Evolutionary conservation across 192 early-diverging fungal species (phyloP).

Genomic region (Coemansia aciculifera): DNA sequence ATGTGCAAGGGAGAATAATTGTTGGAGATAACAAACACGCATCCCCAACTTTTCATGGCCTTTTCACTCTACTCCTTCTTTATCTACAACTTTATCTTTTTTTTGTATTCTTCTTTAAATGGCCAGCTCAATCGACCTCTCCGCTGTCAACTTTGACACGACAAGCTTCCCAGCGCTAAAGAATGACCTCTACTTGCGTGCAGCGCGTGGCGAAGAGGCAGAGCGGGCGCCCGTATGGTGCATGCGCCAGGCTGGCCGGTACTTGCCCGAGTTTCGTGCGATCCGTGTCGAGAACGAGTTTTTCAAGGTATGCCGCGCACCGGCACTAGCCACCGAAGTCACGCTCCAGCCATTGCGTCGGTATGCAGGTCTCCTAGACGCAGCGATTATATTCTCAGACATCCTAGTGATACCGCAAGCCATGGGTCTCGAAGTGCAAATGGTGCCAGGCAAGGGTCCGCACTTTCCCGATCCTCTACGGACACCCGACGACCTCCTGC

Average conservation of each 20-base stretch:
- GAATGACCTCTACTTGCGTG: constrained; percentile 90
- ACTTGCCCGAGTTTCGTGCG: constrained; percentile 92
- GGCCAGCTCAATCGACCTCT: background rate
- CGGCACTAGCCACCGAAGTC: constrained; percentile 88
- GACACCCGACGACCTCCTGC: constrained; percentile 66
- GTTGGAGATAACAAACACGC: background rate
- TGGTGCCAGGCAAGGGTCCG: constrained; percentile 89
- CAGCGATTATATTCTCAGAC: constrained; percentile 98
- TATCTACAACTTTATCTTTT: background rate
- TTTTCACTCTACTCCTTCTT: background rate
- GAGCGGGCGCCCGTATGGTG: constrained; percentile 93
- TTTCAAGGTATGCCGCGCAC: constrained; percentile 92
- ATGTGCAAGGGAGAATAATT: background rate
- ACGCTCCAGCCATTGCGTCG: constrained; percentile 96
- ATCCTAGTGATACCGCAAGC: constrained; percentile 98
- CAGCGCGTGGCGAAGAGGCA: constrained; percentile 74
- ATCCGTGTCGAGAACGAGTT: constrained; percentile 86
- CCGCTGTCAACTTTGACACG: constrained; percentile 38
- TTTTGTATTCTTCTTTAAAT: constrained; percentile 5
- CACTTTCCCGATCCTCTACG: constrained; percentile 83
- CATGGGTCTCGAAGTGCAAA: constrained; percentile 90
- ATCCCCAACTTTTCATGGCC: background rate
- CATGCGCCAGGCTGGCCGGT: constrained; percentile 97
- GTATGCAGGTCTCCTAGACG: constrained; percentile 86
- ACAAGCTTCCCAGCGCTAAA: constrained; percentile 75